Evolutionary conservation across 352 stramenopile genomes (phyloP).

Genomic region (Phytophthora rubi): DNA sequence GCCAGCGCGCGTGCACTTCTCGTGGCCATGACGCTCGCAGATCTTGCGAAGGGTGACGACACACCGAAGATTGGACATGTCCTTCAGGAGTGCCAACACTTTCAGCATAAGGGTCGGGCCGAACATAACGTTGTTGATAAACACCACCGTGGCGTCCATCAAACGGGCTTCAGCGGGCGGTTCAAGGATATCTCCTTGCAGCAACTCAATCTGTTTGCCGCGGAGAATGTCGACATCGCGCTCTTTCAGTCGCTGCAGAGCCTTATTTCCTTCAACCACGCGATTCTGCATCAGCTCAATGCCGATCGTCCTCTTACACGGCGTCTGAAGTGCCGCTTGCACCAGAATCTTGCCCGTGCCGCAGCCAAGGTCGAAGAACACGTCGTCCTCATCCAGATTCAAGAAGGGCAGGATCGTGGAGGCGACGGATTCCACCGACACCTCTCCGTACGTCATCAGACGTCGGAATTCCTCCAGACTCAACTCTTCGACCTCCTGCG

Average conservation of each 20-base stretch:
- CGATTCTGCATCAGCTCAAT: conserved; percentile 90
- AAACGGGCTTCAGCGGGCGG: conserved; percentile 58
- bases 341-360: conserved; percentile 85
- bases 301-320: conserved; percentile 65
- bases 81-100: conserved; percentile 65
- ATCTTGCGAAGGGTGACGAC: conserved; percentile 83
- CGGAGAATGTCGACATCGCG: conserved; percentile 48
- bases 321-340: conserved; percentile 75
- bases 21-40: conserved; percentile 73
- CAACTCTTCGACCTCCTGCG: conserved; percentile 75
- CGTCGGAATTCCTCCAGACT: conserved; percentile 68
- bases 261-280: conserved; percentile 61
- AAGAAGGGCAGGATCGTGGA: conserved; percentile 72
- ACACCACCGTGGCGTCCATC: conserved; percentile 82
- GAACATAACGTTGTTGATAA: conserved; percentile 91
- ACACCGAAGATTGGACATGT: conserved; percentile 65
- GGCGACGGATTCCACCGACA: conserved; percentile 72
- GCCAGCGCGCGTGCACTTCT: conserved; percentile 60
- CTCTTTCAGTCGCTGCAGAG: conserved; percentile 55
- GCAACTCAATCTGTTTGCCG: conserved; percentile 64
- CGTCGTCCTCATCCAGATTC: conserved; percentile 63
- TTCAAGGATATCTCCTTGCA: conserved; percentile 78
- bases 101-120: conserved; percentile 78
- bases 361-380: conserved; percentile 87
- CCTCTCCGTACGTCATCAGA: conserved; percentile 85